Conservation (phyloP, 805 yeast species). For the Lachancea kluyveri region DNA sequence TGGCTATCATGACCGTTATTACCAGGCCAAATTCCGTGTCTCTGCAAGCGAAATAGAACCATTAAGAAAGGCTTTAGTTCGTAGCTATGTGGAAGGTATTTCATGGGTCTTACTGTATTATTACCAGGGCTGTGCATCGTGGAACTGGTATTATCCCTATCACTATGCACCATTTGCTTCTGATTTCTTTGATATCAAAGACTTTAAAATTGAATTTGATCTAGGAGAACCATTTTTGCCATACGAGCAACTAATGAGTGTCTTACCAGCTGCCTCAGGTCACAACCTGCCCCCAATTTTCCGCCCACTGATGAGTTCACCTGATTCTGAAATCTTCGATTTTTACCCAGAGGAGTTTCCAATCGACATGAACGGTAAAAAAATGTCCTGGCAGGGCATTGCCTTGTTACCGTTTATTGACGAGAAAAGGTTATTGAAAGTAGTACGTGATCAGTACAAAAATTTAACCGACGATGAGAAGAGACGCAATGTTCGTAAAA, state of each 20-base stretch:
- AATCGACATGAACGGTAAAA: slow-evolving; percentile 93
- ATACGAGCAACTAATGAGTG: slow-evolving; percentile 91
- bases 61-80: slow-evolving; percentile 54
- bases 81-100: slow-evolving; percentile 83
- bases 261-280: slow-evolving; percentile 88
- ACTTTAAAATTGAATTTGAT: slow-evolving; percentile 50
- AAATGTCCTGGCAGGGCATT: slow-evolving; percentile 93
- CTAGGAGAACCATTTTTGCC: slow-evolving; percentile 81
- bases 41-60: slow-evolving; percentile 46
- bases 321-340: slow-evolving; percentile 78
- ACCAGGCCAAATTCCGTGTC: slow-evolving; percentile 63
- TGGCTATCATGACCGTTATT: slow-evolving; percentile 81
- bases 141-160: slow-evolving; percentile 97
- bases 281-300: slow-evolving; percentile 79
- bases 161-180: slow-evolving; percentile 98
- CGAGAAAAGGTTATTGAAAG: slow-evolving; percentile 61
- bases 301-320: slow-evolving; percentile 72
- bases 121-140: slow-evolving; percentile 96
- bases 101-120: slow-evolving; percentile 95
- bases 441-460: slow-evolving; percentile 60
- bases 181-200: slow-evolving; percentile 57
- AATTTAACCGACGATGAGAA: slow-evolving; percentile 60
- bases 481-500: slow-evolving; percentile 61
- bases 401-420: slow-evolving; percentile 88
- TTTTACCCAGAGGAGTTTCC: slow-evolving; percentile 85